Conservation (phyloP, 2,329 filamentous ascomycete species). For the Stenocarpella maydis region DNA sequence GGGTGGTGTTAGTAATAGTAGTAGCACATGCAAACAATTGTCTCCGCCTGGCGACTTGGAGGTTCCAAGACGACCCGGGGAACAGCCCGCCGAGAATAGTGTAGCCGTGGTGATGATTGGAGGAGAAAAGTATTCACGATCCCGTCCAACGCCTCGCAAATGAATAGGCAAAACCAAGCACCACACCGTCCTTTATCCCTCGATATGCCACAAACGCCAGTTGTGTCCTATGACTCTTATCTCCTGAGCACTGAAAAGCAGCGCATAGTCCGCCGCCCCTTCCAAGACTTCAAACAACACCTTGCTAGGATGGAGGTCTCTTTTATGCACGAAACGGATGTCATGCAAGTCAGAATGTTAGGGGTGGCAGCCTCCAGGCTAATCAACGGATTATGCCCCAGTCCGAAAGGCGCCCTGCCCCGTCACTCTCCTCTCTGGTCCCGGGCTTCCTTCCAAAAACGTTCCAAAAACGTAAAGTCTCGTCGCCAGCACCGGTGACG, state of each 20-base stretch:
- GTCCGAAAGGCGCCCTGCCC: conserved; percentile 68
- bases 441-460: conserved; percentile 87
- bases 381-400: conserved; percentile 82
- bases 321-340: conserved; percentile 9
- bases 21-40: conserved; percentile 17
- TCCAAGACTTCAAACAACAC: neutral
- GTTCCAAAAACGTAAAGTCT: conserved; percentile 96
- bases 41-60: neutral
- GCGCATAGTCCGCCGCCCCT: neutral
- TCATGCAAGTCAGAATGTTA: conserved; percentile 4
- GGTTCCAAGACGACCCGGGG: neutral
- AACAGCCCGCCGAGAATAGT: neutral
- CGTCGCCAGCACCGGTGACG: conserved; percentile 94
- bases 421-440: conserved; percentile 72
- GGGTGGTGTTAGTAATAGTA: conserved; percentile 5
- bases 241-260: neutral
- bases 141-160: conserved; percentile 24
- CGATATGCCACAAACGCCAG: conserved; percentile 16
- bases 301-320: conserved; percentile 5
- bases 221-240: neutral
- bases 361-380: neutral
- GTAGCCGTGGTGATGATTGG: conserved; percentile 10
- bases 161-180: conserved; percentile 14
- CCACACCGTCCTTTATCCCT: neutral
- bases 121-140: neutral